Conservation (phyloP, 2,329 filamentous ascomycete species). For the Dendrostoma leiphaemia region DNA sequence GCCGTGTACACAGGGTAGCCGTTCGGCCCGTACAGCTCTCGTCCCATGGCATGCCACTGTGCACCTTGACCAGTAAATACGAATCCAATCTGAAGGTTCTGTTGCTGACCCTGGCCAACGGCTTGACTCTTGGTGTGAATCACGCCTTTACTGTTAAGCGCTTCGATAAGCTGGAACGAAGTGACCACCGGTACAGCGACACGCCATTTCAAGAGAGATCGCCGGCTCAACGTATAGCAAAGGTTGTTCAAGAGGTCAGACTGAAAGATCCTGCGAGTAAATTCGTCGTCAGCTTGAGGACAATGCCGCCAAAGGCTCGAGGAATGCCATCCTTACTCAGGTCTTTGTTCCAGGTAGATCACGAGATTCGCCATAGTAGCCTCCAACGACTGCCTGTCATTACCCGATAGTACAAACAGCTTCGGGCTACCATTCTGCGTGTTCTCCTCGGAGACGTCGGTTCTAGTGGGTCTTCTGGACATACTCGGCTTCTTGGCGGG, state of each 20-base stretch:
- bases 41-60: conserved; percentile 31
- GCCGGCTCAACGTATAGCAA: conserved; percentile 43
- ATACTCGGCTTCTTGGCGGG: conserved; percentile 28
- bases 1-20: conserved; percentile 32
- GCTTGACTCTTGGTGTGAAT: background rate
- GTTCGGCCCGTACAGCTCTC: conserved; percentile 23
- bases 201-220: conserved; percentile 22
- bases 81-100: conserved; percentile 19
- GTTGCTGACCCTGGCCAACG: background rate
- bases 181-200: conserved; percentile 41
- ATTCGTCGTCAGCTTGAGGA: too few relatives aligned
- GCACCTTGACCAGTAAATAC: conserved; percentile 35
- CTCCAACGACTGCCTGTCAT: conserved; percentile 36
- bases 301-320: too few relatives aligned
- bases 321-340: conserved; percentile 25
- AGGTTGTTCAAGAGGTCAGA: conserved; percentile 43
- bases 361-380: conserved; percentile 37
- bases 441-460: conserved; percentile 28
- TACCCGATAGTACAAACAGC: conserved; percentile 43
- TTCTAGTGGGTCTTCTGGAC: conserved; percentile 19
- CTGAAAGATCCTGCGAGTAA: conserved; percentile 33
- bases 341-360: conserved; percentile 40
- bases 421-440: conserved; percentile 28
- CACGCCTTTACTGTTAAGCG: conserved; percentile 37
- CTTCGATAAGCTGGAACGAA: conserved; percentile 43